Percentiles rank a stretch among this genome's conserved stretches.
These are phyloP conservation scores for Pilatotrama ljubarskyi DNA, from an alignment of 768 basidiomycete species.

Conservation along the genomic window DNA sequence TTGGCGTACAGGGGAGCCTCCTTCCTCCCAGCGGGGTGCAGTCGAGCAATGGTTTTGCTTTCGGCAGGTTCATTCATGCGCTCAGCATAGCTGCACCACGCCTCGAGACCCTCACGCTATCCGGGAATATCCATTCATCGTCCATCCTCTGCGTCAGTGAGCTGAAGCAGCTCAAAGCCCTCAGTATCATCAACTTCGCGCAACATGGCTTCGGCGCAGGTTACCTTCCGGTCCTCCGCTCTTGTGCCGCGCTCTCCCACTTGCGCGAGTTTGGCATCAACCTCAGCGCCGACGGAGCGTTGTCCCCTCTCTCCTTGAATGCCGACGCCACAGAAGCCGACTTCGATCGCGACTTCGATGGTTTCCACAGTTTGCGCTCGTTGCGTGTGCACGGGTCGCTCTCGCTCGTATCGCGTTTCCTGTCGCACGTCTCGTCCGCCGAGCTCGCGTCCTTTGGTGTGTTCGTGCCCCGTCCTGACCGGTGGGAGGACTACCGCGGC, in stretches of 20 bases:
- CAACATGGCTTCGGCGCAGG: not conserved
- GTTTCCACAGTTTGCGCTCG: constrained; percentile 3
- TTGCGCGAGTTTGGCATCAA: constrained; percentile 8
- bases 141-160: not conserved
- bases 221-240: not conserved
- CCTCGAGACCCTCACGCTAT: constrained; percentile 2
- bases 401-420: constrained; percentile 3
- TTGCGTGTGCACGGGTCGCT: constrained; percentile 10
- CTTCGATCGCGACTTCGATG: not conserved
- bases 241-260: constrained; percentile 1
- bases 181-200: constrained; percentile 7
- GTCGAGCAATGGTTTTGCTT: not conserved
- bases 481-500: not conserved
- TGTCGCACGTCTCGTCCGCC: constrained; percentile 7
- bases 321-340: not conserved
- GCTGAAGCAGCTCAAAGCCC: not conserved
- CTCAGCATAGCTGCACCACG: not conserved
- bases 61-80: not conserved
- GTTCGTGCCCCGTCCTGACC: constrained; percentile 3
- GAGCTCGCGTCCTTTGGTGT: constrained; percentile 4
- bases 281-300: not conserved
- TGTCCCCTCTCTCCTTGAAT: not conserved
- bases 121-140: not conserved
- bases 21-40: not conserved
- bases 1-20: not conserved